Base-by-base conservation (phyloP, 345 rosid species). In the Salix dunnii region DNA sequence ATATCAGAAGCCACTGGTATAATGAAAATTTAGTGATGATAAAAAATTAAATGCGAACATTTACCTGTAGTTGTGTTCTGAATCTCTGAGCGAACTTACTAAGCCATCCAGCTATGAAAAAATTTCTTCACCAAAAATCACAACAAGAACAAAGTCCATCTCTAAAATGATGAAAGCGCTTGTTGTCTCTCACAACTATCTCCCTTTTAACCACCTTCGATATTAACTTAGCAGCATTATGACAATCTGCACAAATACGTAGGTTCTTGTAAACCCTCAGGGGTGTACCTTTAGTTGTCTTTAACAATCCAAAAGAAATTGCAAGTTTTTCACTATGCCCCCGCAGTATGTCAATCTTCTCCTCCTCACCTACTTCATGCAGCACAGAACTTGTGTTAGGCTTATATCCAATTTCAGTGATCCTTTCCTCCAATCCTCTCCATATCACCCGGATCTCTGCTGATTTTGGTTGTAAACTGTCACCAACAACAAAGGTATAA, bases 141-240 rank as follows among this genome's bases (percentile, higher is more conserved):
- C 84, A 81, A 64, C 87, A 84, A 67, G 87, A 82, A 81, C 94
- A 90, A 33, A 78, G 17, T 31, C 93, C 92, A 75, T 84, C 75
- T 78, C 75, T 90, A 65, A 92, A 89, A 77, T 87, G 94, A 86
- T 92, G 94, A 76, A 89, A 89, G 30, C 91, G 83, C 76, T 90
- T 90, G 55, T 84, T 89, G 79, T 88, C 95, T 80, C 95, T 81
- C 14, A 88, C 82, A 53, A 90, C 72, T 77, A 89, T 89, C 76
- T 90, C 88, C 81, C 92, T 89, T 71, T 79, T 76, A 46, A 73
- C 80, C 12, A 78, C 88, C 71, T 82, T 79, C 33, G 91, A 87
- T 78, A 90, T 84, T 60, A 87, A 80, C 82, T 89, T 90, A 0
- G 87, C 86, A 61, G 88, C 89, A 74, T 89, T 86, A 69, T 90